These are phyloP conservation scores for Nitzschia palea DNA, from an alignment of 108 stramenopile species.

Conservation along the genomic window DNA sequence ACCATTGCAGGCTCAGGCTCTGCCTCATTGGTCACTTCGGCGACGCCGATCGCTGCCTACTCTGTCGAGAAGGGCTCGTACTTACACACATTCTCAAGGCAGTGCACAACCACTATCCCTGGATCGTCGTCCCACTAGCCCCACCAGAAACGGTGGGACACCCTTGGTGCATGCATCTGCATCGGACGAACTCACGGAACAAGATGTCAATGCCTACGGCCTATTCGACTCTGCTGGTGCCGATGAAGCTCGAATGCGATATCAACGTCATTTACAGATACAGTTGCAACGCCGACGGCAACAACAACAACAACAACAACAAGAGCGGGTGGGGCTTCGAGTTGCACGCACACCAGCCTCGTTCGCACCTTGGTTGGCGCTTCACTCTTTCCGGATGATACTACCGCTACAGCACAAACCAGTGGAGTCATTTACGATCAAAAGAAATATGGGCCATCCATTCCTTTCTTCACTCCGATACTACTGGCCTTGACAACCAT, in stretches of 20 bases:
- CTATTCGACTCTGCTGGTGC: slow-evolving; percentile 12
- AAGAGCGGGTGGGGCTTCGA: background rate
- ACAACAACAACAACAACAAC: slow-evolving; percentile 1
- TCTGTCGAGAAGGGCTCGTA: background rate
- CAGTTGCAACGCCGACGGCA: background rate
- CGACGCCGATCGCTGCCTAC: background rate
- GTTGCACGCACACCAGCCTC: no score
- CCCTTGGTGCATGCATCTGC: background rate
- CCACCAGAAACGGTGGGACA: background rate
- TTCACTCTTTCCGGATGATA: background rate
- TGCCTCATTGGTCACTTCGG: background rate
- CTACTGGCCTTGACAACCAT: background rate
- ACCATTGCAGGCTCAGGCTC: background rate
- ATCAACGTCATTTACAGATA: background rate
- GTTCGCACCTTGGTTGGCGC: background rate
- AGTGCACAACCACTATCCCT: background rate
- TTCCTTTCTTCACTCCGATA: slow-evolving; percentile 12
- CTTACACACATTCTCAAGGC: background rate
- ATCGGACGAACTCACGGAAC: background rate
- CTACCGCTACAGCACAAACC: background rate
- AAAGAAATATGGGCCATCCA: slow-evolving; percentile 4
- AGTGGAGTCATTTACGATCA: slow-evolving; percentile 5
- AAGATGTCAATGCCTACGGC: slow-evolving; percentile 19
- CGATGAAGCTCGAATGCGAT: slow-evolving; percentile 4
- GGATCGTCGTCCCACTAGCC: background rate